A percentile compares a stretch with the other conserved stretches of the same genome.
phyloP scores from a whole-genome alignment of 140 eudicot genomes.

The Senecio squalidus region DNA sequence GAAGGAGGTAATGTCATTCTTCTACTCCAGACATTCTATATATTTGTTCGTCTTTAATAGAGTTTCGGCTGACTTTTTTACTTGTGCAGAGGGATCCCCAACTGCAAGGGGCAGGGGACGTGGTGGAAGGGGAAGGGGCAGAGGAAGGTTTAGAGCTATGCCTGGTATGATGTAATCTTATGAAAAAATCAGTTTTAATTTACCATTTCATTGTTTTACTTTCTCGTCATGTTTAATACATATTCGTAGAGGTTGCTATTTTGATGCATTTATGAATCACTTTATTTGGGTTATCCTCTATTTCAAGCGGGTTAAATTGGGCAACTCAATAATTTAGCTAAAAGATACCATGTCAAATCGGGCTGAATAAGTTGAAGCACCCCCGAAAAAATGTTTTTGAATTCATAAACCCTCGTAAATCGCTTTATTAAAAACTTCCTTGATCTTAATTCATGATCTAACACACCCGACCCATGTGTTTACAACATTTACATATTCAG shows the following conservation, averaged over 20 bases:
- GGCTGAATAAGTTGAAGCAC: too few species aligned
- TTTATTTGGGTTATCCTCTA: too few species aligned
- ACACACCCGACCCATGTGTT: too few species aligned
- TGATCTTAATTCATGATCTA: too few species aligned
- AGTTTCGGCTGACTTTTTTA: constrained; percentile 15
- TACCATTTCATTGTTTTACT: background rate
- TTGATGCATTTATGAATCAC: too few species aligned
- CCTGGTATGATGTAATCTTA: constrained; percentile 37
- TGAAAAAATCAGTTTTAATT: background rate
- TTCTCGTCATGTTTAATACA: background rate
- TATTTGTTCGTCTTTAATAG: background rate
- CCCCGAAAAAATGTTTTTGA: too few species aligned
- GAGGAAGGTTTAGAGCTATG: constrained; percentile 42
- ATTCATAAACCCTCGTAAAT: too few species aligned
- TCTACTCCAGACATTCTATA: background rate
- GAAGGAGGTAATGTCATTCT: constrained; percentile 61
- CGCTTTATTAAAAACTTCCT: too few species aligned
- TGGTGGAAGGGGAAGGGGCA: constrained; percentile 62
- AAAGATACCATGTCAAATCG: too few species aligned
- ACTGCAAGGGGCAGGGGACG: constrained; percentile 78
- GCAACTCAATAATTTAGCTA: too few species aligned
- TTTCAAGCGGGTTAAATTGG: too few species aligned
- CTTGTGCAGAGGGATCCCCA: constrained; percentile 67
- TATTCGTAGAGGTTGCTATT: background rate
- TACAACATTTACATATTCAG: too few species aligned